Evolutionary conservation across 306 rosid genomes (phyloP).

Genomic region (Glycine latifolia): DNA sequence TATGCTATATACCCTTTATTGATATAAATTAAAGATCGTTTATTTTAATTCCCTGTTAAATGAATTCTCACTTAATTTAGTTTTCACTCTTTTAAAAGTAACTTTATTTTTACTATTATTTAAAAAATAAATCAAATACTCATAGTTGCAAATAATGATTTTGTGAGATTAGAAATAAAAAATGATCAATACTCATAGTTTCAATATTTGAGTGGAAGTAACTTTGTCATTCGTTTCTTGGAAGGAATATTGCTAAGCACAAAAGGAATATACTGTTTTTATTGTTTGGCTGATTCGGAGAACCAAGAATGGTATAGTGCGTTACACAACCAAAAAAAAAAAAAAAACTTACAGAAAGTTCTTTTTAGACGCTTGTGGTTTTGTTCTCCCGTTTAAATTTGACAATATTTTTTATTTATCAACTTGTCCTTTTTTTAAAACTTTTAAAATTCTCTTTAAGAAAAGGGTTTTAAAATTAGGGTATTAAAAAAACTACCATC

Average conservation of each 20-base stretch:
- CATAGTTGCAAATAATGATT: background rate
- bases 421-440: background rate
- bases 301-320: background rate
- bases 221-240: background rate
- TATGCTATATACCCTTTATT: background rate
- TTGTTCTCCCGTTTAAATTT: background rate
- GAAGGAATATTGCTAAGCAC: background rate
- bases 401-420: background rate
- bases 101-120: background rate
- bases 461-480: background rate
- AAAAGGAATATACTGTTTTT: background rate
- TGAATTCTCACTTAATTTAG: background rate
- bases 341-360: background rate
- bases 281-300: background rate
- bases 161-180: background rate
- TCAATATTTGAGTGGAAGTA: background rate
- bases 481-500: background rate
- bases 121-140: background rate
- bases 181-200: background rate
- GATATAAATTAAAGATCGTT: background rate
- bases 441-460: background rate
- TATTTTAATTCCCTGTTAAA: background rate
- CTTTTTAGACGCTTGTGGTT: background rate
- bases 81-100: background rate
- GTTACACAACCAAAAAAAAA: background rate